Base-by-base conservation (phyloP, 2,329 filamentous ascomycete genomes). In the Alternaria arborescens region DNA sequence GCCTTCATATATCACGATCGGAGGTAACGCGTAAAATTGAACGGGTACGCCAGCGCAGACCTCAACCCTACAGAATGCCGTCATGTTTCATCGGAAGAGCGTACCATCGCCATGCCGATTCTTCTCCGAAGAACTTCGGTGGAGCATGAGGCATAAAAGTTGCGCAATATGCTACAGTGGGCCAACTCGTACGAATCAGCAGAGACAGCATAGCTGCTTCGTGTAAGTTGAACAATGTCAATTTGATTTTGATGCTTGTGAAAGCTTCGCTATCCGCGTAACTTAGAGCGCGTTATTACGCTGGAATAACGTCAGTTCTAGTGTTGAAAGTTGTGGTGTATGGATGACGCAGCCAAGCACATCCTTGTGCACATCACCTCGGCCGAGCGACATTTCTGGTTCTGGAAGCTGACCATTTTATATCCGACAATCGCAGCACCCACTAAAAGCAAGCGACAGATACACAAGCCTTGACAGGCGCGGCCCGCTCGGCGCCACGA, bases 321-420 rank as follows among this genome's bases (percentile, higher is more conserved):
- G 11, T 24, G 54, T 20, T 32, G 7, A 26, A 28, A 52, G 54
- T 16, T 36, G 18, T 57, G n/a, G 28, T 20, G 20, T 34, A 42
- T 42, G 38, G 16, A 51, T 57, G 44, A 57, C 38, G 46, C 38
- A 57, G 46, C 28, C 28, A 36, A 18, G 32, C 28, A 22, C 14
- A 57, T 20, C 46, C 38, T 30, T 43, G 46, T 28, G 46, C 38
- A 30, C n/a, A 51, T 57, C 46, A 52, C 36, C 46, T 57, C 54
- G 54, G 54, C 54, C 54, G 46, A 57, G 20, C 26, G 10, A 28
- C 10, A 18, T 16, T 28, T 11, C 8, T 36, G 22, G 8, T 50
- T 50, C 22, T 36, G 22, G 30, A 12, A 24, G 46, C 46, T 11
- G 7, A n/a, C 20, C 14, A 5, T 26, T 1, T 16, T 26, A 16